A percentile compares a stretch with the other conserved stretches of the same genome.
Evolutionary conservation across 192 early-diverging fungal genomes (phyloP).

Genomic region (Gigaspora rosea): DNA sequence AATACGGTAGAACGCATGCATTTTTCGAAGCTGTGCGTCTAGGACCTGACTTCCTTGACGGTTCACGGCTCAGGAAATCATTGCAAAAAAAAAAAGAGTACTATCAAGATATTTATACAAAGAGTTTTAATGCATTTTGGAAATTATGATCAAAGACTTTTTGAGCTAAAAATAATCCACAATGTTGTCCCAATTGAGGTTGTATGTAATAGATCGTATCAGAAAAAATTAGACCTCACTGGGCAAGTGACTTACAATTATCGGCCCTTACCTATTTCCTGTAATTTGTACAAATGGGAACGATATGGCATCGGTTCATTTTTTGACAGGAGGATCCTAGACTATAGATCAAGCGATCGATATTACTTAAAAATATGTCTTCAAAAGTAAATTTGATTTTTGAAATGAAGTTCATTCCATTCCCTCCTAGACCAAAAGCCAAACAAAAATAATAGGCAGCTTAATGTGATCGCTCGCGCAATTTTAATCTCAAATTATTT

Average conservation of each 20-base stretch:
- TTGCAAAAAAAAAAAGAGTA: background rate
- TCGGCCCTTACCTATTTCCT: background rate
- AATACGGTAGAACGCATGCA: slow-evolving; percentile 3
- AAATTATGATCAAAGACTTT: background rate
- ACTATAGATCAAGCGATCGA: background rate
- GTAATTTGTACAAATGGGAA: background rate
- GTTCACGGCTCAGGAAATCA: background rate
- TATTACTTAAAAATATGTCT: background rate
- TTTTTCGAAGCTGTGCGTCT: slow-evolving; percentile 17
- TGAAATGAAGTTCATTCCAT: background rate
- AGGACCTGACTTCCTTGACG: background rate
- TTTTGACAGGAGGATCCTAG: background rate
- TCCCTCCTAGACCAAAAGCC: background rate
- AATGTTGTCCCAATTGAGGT: background rate
- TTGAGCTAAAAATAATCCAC: background rate
- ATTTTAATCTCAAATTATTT: slow-evolving; percentile 4
- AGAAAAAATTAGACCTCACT: background rate
- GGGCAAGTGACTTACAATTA: slow-evolving; percentile 10
- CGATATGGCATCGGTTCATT: slow-evolving; percentile 18
- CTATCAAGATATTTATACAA: slow-evolving; percentile 9
- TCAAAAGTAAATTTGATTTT: background rate
- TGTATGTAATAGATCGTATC: too few relatives aligned
- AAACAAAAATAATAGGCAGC: background rate
- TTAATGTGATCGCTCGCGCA: slow-evolving; percentile 18
- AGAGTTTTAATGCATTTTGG: slow-evolving; percentile 4